These are phyloP conservation scores for Fusarium protoensiforme DNA, from an alignment of 2,329 filamentous ascomycete genomes.

Conservation along the genomic window DNA sequence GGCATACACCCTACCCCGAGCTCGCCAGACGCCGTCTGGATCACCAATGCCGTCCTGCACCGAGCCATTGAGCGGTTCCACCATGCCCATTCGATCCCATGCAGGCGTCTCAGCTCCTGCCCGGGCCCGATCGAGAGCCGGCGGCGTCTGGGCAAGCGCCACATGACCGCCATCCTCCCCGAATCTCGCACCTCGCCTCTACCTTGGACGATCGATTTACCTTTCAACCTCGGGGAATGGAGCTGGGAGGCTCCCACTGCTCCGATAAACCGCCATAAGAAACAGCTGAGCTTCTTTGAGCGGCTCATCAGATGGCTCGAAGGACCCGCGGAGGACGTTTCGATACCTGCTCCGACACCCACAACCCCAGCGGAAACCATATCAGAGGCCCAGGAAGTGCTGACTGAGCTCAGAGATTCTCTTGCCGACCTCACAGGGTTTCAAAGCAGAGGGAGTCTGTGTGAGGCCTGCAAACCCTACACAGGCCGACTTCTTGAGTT, in stretches of 20 bases:
- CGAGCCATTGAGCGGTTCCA: constrained; percentile 47
- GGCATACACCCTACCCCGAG: constrained; percentile 26
- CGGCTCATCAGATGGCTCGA: constrained; percentile 45
- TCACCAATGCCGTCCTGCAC: constrained; percentile 47
- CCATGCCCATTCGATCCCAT: constrained; percentile 27
- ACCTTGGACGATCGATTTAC: constrained; percentile 59
- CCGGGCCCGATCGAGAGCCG: constrained; percentile 67
- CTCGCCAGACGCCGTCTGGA: constrained; percentile 44
- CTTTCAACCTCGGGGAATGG: constrained; percentile 59
- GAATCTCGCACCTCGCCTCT: constrained; percentile 50
- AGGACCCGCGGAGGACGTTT: constrained; percentile 2
- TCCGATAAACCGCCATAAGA: constrained; percentile 40
- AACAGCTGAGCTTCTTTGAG: constrained; percentile 38
- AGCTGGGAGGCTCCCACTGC: constrained; percentile 62
- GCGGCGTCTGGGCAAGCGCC: constrained; percentile 63
- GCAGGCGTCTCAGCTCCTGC: constrained; percentile 53
- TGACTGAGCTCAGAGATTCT: background rate
- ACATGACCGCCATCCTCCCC: constrained; percentile 63
- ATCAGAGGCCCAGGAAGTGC: background rate
- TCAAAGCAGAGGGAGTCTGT: constrained; percentile 2
- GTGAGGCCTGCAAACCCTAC: constrained; percentile 14
- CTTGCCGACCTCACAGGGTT: background rate
- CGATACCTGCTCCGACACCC: background rate
- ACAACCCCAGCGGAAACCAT: background rate
- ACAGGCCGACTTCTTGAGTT: constrained; percentile 8